Evolutionary conservation across 306 rosid species (phyloP), one percentile per base, ranked within the genome.

Genomic region (Lathyrus sativus): DNA sequence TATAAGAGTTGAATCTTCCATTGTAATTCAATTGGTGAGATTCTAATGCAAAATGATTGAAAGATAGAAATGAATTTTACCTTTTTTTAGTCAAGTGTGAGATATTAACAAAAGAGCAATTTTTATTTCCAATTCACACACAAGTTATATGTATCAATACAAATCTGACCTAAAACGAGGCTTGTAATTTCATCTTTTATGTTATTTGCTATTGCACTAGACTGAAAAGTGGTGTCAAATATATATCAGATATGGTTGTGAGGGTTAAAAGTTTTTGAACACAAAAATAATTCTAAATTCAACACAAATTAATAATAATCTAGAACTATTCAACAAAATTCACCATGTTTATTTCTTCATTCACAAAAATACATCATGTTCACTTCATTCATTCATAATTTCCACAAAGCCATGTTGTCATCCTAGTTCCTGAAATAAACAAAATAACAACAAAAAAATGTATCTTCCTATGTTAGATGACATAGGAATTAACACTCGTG

Each of bases 61-160:
- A 67, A 89, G 77, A 11, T 44, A 11, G 50, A 42, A 82, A 70
- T 74, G 87, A 77, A 38, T 82, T 26, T 89, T 91, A 4, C 79
- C 85, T 13, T 24, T 3, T 3, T 73, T 80, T 19, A 57, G 87
- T 87, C 39, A 49, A 44, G 43, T 85, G 76, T 50, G 85, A 76
- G 65, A 84, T 73, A 45, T 84, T 85, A 17, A 85, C 74, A 37
- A 79, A 84, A 41, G 82, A 84, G 9, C 37, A 71, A 72, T 50
- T 77, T 46, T 6, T 22, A 58, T 58, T 38, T 43, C 77, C 74
- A 55, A 59, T 80, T 83, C 96, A 87, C 39, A 74, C 57, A 48
- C 88, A 87, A 44, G 49, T 71, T 65, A 90, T 24, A 11, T 95
- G 87, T 63, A 90, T 51, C 1, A 87, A 76, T 46, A 90, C n/a